Evolutionary conservation across 2,329 filamentous ascomycete species (phyloP), one percentile per base, ranked within the genome.

Genomic region (Myotisia sp.): DNA sequence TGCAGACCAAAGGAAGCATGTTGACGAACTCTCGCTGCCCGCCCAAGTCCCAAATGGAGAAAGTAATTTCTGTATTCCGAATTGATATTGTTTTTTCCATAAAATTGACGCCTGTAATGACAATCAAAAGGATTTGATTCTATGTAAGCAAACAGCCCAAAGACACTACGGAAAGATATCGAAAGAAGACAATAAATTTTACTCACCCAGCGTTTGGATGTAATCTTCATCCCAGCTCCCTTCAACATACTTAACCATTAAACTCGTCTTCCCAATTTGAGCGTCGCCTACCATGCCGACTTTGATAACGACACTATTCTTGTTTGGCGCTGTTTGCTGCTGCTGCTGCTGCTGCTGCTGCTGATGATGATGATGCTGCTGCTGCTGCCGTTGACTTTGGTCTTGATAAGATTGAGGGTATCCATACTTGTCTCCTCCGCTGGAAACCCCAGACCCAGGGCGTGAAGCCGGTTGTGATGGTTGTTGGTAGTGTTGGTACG

Each of bases 1-100:
- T 98, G 68, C 90, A 98, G 40, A 98, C 90, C n/a, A 98, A 71
- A 14, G 90, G 90, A 42, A 98, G 67, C 90, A 98, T 98, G 66
- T 98, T 98, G 61, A 98, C 90, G 53, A 98, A 98, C 62, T 98
- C 90, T 53, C 90, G 79, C 65, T 98, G 90, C 45, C 90, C 90
- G 48, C 90, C 90, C 36, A 98, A 63, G 66, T 98, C 90, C 90
- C 90, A 98, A 54, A 98, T 98, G 41, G 85, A 93, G 63, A 98
- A 98, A 27, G 90, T 98, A 58, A 98, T 98, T 62, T 98, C 90
- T 10, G 90, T 98, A 62, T 98, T 98, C 42, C 90, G 81, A 59
- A 98, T 98, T 42, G 84, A 92, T 54, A 98, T 98, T 22, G 90
- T 98, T 70, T 98, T 98, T 60, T 98, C 90, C 90, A 98, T 98